Evolutionary conservation across 2,329 filamentous ascomycete species (phyloP).

Genomic region (Beauveria sp.): DNA sequence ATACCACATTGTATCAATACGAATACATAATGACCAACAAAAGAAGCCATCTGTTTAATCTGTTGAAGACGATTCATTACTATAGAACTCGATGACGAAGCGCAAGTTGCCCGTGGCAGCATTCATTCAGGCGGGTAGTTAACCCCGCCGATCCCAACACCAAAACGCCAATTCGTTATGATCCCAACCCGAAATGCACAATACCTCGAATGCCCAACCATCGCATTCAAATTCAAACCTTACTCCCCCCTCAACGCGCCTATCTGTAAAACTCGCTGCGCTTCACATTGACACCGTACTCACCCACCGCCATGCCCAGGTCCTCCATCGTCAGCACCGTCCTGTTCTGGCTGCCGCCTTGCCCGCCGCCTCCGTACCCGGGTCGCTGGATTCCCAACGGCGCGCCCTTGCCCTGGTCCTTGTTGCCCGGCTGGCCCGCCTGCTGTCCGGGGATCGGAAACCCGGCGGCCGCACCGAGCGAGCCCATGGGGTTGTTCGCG

Average conservation of each 20-base stretch:
- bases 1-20: slow-evolving; percentile 22
- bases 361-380: slow-evolving; percentile 80
- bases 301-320: slow-evolving; percentile 91
- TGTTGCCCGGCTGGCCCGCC: slow-evolving; percentile 47
- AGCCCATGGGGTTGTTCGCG: slow-evolving; percentile 86
- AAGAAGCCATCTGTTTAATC: neutral
- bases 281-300: slow-evolving; percentile 98
- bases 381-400: slow-evolving; percentile 68
- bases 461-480: slow-evolving; percentile 66
- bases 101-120: neutral
- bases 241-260: neutral
- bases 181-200: slow-evolving; percentile 7
- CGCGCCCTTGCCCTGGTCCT: slow-evolving; percentile 50
- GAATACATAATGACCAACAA: slow-evolving; percentile 12
- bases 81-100: neutral
- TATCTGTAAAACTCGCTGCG: slow-evolving; percentile 92
- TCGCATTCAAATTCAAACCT: too few species aligned
- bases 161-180: slow-evolving; percentile 16
- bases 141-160: neutral
- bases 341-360: slow-evolving; percentile 79
- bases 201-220: slow-evolving; percentile 2
- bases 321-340: slow-evolving; percentile 99
- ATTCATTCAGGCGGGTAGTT: neutral
- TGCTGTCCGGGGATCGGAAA: slow-evolving; percentile 59
- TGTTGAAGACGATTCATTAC: neutral